A percentile compares a stretch with the other conserved stretches of the same genome.
Conservation (phyloP, 2,329 filamentous ascomycete species). For the Dactylonectria macrodidyma region DNA sequence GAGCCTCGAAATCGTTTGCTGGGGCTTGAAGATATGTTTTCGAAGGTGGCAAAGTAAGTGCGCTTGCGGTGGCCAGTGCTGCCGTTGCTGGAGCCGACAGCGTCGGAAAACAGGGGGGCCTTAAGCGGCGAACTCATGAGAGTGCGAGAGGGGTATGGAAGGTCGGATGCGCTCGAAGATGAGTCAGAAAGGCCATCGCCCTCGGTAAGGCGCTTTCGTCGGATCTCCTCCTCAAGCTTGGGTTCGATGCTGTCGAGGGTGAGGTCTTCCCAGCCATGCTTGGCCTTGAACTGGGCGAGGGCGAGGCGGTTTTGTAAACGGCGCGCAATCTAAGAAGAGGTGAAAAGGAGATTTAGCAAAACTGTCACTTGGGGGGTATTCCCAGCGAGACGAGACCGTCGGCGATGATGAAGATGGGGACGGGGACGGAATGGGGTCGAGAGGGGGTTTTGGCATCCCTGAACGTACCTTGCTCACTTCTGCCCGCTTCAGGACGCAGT, state of each 20-base stretch:
- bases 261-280: conserved; percentile 94
- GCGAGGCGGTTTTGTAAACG: conserved; percentile 94
- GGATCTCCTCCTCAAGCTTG: conserved; percentile 83
- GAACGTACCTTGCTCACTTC: conserved; percentile 81
- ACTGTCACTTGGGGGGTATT: conserved; percentile 2
- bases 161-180: conserved; percentile 86
- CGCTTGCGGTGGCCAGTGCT: conserved; percentile 77
- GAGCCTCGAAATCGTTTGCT: conserved; percentile 79
- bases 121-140: conserved; percentile 91
- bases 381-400: conserved; percentile 1
- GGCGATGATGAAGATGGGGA: neutral
- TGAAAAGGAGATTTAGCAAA: conserved; percentile 39
- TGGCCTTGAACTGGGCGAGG: conserved; percentile 96
- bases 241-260: conserved; percentile 90
- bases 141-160: conserved; percentile 76
- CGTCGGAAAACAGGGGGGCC: conserved; percentile 87
- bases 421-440: conserved; percentile 8
- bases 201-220: conserved; percentile 77
- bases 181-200: conserved; percentile 89
- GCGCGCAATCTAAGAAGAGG: conserved; percentile 82
- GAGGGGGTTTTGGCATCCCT: conserved; percentile 24
- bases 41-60: conserved; percentile 72
- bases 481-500: conserved; percentile 79
- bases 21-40: conserved; percentile 69
- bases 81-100: conserved; percentile 79